These are phyloP conservation scores for Plasmodium adleri DNA, from an alignment of 169 alveolate genomes.

Conservation along the genomic window DNA sequence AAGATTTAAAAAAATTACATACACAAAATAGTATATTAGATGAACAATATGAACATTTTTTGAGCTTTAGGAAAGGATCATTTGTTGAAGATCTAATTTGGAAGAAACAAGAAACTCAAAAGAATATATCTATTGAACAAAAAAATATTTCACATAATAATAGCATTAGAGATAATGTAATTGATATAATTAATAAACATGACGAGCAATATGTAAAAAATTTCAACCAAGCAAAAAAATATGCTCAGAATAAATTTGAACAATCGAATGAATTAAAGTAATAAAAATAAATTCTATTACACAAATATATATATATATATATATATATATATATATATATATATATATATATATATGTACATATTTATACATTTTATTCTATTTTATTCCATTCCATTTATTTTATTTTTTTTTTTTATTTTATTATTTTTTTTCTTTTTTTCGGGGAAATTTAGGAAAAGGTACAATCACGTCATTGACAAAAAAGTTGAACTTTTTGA, in stretches of 20 bases:
- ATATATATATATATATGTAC: background rate
- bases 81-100: background rate
- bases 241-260: conserved; percentile 43
- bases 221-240: conserved; percentile 60
- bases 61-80: conserved; percentile 51
- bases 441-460: conserved; percentile 12
- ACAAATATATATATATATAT: background rate
- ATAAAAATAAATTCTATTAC: background rate
- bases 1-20: conserved; percentile 40
- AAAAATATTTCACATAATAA: background rate
- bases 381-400: too few species aligned
- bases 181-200: conserved; percentile 22
- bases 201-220: conserved; percentile 44
- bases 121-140: conserved; percentile 15
- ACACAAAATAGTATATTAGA: conserved; percentile 10
- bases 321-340: background rate
- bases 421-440: background rate
- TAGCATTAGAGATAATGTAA: background rate
- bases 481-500: conserved; percentile 22
- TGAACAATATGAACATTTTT: conserved; percentile 35
- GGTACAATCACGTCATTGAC: conserved; percentile 23
- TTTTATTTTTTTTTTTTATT: background rate
- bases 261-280: conserved; percentile 57
- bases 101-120: conserved; percentile 8
- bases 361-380: background rate